Conservation (phyloP, 257 asterid species). For the Solanum chmielewskii region DNA sequence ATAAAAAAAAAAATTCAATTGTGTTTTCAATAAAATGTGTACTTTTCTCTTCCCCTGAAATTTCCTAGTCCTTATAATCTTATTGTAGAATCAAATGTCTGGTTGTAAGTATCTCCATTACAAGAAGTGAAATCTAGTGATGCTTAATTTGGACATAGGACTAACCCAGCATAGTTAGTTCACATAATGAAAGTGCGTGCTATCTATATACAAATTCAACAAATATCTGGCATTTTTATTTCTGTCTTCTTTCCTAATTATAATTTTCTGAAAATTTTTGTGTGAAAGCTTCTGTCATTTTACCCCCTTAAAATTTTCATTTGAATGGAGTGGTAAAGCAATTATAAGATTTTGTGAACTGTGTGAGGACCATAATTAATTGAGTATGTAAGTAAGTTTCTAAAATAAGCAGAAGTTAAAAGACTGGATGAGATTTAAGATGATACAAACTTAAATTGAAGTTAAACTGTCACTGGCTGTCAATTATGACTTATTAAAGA, state of each 20-base stretch:
- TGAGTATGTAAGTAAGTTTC: neutral
- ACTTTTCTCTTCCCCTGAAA: neutral
- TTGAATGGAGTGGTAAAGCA: neutral
- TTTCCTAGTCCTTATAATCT: neutral
- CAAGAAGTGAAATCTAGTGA: neutral
- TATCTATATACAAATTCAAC: neutral
- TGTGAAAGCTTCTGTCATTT: neutral
- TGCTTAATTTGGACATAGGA: neutral
- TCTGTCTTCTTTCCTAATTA: neutral
- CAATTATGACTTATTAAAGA: neutral
- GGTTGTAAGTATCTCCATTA: neutral
- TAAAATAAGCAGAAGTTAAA: neutral
- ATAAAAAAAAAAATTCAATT: neutral
- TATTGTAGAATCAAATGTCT: neutral
- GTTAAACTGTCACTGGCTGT: neutral
- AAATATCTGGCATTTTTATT: neutral
- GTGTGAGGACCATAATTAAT: neutral
- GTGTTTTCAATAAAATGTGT: neutral
- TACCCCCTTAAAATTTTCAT: neutral
- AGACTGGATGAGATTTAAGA: neutral
- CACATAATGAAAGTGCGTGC: neutral
- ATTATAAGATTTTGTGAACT: neutral
- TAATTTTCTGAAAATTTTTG: neutral
- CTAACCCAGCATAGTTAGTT: neutral
- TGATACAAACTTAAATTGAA: neutral